Percentiles rank a stretch among this genome's conserved stretches.
Conservation (phyloP, 441 rosid species). For the Populus trichocarpa region DNA sequence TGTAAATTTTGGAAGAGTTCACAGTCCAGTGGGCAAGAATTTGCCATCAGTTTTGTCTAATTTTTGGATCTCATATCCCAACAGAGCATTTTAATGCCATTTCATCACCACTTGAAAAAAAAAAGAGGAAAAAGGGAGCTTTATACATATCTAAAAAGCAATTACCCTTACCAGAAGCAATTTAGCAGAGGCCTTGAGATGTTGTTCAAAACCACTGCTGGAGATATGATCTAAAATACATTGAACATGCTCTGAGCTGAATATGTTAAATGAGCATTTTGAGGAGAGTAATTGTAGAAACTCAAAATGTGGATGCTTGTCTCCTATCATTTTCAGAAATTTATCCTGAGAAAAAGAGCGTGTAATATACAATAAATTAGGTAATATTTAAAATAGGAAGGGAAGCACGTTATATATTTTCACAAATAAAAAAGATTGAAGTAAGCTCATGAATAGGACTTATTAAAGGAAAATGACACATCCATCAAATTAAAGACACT, state of each 20-base stretch:
- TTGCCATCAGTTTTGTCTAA: not conserved
- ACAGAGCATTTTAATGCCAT: not conserved
- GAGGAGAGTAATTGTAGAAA: constrained; percentile 61
- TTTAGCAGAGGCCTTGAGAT: constrained; percentile 49
- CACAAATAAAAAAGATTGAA: not conserved
- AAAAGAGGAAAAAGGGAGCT: not conserved
- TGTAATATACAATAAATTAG: not conserved
- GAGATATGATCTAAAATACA: constrained; percentile 61
- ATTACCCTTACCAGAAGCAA: constrained; percentile 73
- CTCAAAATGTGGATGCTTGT: constrained; percentile 65
- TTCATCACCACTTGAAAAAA: not conserved
- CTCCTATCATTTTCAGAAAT: constrained; percentile 62
- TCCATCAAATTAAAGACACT: not conserved
- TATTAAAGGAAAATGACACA: not conserved
- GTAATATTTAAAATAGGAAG: not conserved
- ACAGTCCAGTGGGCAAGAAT: not conserved
- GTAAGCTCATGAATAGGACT: constrained; percentile 13
- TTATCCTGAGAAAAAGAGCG: constrained; percentile 53
- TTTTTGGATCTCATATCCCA: constrained; percentile 12
- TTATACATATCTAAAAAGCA: not conserved
- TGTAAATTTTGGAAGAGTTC: not conserved
- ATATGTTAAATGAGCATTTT: constrained; percentile 70
- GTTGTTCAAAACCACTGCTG: constrained; percentile 28
- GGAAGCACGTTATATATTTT: not conserved
- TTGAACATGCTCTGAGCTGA: constrained; percentile 62